Evolutionary conservation across 495 filamentous ascomycete genomes (phyloP).

Genomic region (Daldinia decipiens): DNA sequence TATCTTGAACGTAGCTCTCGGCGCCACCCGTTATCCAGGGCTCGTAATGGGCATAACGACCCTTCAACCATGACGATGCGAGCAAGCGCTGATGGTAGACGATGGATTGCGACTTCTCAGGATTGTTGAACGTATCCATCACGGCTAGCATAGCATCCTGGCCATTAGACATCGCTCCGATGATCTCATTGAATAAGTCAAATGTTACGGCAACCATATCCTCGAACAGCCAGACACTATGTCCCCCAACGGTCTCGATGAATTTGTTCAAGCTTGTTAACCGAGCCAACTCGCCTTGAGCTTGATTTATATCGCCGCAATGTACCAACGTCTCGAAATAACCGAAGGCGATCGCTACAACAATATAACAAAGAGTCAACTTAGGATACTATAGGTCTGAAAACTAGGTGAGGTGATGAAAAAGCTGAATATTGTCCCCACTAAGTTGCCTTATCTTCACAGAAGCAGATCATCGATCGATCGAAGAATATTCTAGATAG

Average conservation of each 20-base stretch:
- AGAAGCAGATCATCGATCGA: slow-evolving; percentile 21
- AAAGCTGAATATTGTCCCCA: slow-evolving; percentile 16
- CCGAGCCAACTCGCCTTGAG: slow-evolving; percentile 74
- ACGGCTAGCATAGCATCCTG: slow-evolving; percentile 69
- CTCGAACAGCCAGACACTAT: slow-evolving; percentile 74
- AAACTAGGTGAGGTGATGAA: not conserved
- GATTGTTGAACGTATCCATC: slow-evolving; percentile 78
- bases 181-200: slow-evolving; percentile 68
- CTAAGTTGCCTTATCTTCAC: slow-evolving; percentile 12
- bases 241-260: slow-evolving; percentile 73
- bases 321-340: slow-evolving; percentile 89
- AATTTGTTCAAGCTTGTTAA: slow-evolving; percentile 76
- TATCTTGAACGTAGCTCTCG: slow-evolving; percentile 72
- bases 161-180: slow-evolving; percentile 62
- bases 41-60: slow-evolving; percentile 71
- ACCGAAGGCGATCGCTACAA: slow-evolving; percentile 84
- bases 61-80: slow-evolving; percentile 88
- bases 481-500: slow-evolving; percentile 37
- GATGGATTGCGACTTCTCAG: slow-evolving; percentile 71
- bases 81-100: slow-evolving; percentile 77
- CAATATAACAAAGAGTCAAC: slow-evolving; percentile 23
- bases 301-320: slow-evolving; percentile 67
- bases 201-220: slow-evolving; percentile 84
- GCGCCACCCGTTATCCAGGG: slow-evolving; percentile 73
- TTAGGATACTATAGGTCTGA: slow-evolving; percentile 4